Percentiles rank a stretch among this genome's conserved stretches.
phyloP scores from a whole-genome alignment of 768 basidiomycete species.

The Asterophora lycoperdoides region DNA sequence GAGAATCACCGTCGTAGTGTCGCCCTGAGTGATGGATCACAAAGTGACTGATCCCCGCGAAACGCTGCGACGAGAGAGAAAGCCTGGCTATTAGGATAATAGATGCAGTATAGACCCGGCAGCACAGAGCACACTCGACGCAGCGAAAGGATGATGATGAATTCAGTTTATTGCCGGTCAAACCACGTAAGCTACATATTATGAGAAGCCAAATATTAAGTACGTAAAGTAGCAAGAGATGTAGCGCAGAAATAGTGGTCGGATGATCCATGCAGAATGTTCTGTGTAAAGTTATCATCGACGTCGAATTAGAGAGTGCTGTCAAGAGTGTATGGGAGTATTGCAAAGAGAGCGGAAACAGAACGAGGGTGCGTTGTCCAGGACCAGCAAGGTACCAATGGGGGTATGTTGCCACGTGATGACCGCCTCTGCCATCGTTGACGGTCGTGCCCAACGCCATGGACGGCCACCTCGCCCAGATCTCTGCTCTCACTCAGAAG shows the following conservation, averaged over 20 bases:
- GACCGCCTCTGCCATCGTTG: not conserved
- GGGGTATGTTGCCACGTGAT: slow-evolving; percentile 1
- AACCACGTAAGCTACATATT: no score
- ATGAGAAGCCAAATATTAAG: no score
- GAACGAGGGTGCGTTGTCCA: not conserved
- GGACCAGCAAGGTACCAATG: no score
- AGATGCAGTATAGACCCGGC: not conserved
- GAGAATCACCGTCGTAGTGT: slow-evolving; percentile 3
- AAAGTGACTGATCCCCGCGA: not conserved
- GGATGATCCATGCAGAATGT: no score
- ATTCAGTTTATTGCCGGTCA: no score
- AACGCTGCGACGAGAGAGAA: not conserved
- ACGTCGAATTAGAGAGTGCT: no score
- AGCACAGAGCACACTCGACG: not conserved
- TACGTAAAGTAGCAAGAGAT: no score
- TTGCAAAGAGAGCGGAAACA: no score
- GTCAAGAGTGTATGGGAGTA: no score
- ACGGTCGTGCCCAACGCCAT: slow-evolving; percentile 32
- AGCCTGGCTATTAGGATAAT: not conserved
- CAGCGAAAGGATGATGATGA: not conserved
- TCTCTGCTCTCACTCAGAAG: slow-evolving; percentile 67
- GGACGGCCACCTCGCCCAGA: slow-evolving; percentile 64
- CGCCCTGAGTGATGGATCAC: slow-evolving; percentile 9
- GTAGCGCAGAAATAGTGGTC: no score
- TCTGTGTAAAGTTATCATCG: no score